A percentile compares a stretch with the other conserved stretches of the same genome.
Conservation (phyloP, 148 eudicot species). For the Bassia scoparia region DNA sequence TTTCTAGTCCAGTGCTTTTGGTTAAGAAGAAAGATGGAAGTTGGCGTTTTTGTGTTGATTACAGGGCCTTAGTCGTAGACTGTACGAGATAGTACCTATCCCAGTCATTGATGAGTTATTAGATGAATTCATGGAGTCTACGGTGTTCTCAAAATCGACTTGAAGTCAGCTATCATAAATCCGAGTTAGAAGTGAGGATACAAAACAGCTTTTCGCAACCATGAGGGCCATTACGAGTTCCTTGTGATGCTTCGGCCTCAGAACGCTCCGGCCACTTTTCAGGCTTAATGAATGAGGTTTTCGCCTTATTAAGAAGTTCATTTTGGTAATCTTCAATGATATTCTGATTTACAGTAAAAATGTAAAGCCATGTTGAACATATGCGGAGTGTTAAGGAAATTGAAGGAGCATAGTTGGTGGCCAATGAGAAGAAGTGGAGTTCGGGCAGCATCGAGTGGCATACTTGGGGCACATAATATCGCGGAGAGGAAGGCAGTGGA, state of each 20-base stretch:
- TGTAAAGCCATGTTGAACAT: neutral
- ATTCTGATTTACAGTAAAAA: neutral
- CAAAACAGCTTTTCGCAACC: neutral
- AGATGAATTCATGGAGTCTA: conserved; percentile 6
- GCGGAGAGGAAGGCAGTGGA: neutral
- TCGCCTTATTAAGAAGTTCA: neutral
- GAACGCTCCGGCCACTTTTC: conserved; percentile 2
- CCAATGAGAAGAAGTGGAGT: neutral
- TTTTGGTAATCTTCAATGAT: neutral
- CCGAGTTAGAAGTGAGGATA: neutral
- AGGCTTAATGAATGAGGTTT: neutral
- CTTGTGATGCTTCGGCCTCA: conserved; percentile 2
- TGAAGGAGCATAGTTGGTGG: neutral
- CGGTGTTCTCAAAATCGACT: neutral
- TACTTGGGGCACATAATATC: neutral
- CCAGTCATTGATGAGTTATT: neutral
- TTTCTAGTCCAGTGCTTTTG: neutral
- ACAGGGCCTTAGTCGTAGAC: neutral
- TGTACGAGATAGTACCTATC: neutral
- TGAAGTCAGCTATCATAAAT: neutral
- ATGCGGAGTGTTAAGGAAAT: neutral
- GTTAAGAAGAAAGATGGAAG: neutral
- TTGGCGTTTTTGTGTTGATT: neutral
- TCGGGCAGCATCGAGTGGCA: neutral
- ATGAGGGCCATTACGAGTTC: neutral